Conservation (phyloP, 2,329 filamentous ascomycete genomes). For the Ceratocystis cacaofunesta region DNA sequence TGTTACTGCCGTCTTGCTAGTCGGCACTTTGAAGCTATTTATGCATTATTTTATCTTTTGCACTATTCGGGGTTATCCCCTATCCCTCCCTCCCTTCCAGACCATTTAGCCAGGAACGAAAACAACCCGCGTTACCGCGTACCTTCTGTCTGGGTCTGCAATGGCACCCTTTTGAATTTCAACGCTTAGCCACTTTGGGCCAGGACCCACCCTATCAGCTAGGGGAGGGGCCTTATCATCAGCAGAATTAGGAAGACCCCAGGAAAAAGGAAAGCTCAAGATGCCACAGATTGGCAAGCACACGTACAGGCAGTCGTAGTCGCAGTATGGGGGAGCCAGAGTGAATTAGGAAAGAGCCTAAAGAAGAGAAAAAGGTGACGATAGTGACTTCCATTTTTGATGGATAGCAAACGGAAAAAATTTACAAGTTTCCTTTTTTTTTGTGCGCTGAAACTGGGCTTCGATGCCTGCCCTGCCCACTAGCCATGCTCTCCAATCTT, state of each 20-base stretch:
- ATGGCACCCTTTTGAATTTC: not conserved
- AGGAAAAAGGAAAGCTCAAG: not conserved
- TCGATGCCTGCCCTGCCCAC: no score
- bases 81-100: not conserved
- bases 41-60: constrained; percentile 2
- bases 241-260: not conserved
- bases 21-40: not conserved
- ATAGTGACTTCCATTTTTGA: not conserved
- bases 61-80: not conserved
- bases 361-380: not conserved
- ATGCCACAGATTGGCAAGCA: not conserved
- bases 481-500: no score
- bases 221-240: not conserved
- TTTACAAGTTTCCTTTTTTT: not conserved
- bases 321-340: not conserved
- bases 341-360: not conserved
- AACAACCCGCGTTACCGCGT: not conserved
- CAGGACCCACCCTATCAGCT: not conserved
- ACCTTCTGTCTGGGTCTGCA: not conserved
- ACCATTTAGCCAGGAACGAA: not conserved
- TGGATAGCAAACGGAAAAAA: not conserved
- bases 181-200: constrained; percentile 2
- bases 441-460: no score
- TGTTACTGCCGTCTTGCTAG: no score
- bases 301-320: not conserved